phyloP scores from a whole-genome alignment of 2,329 filamentous ascomycete genomes.

The Biscogniauxia mediterranea region DNA sequence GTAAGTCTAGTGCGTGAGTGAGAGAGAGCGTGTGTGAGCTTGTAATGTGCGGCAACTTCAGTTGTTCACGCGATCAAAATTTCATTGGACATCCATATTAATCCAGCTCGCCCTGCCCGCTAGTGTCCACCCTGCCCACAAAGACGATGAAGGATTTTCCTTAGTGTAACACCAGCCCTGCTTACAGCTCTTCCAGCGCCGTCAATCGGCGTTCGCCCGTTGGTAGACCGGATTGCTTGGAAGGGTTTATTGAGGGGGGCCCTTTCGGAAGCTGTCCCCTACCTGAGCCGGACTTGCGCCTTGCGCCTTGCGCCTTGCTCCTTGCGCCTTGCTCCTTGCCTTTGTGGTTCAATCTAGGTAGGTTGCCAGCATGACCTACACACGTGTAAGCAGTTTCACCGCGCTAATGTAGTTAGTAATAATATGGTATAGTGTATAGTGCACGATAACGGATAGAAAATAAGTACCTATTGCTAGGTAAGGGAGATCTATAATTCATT shows the following conservation, averaged over 20 bases:
- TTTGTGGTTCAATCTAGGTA: background rate
- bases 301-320: too few relatives aligned
- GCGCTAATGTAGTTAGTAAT: background rate
- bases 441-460: background rate
- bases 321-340: background rate
- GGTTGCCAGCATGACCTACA: background rate
- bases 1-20: background rate
- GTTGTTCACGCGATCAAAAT: background rate
- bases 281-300: background rate
- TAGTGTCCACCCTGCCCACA: background rate
- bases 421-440: background rate
- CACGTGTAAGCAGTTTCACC: background rate
- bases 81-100: background rate
- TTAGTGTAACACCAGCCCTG: background rate
- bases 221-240: background rate
- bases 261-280: background rate
- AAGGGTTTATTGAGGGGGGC: background rate
- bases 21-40: background rate
- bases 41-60: background rate
- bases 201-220: background rate
- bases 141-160: background rate
- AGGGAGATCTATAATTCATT: too few relatives aligned
- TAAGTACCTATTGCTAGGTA: background rate
- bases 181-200: background rate
- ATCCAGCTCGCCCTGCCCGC: background rate